Conservation (phyloP, 768 basidiomycete genomes). For the Goffeauzyma gilvescens region DNA sequence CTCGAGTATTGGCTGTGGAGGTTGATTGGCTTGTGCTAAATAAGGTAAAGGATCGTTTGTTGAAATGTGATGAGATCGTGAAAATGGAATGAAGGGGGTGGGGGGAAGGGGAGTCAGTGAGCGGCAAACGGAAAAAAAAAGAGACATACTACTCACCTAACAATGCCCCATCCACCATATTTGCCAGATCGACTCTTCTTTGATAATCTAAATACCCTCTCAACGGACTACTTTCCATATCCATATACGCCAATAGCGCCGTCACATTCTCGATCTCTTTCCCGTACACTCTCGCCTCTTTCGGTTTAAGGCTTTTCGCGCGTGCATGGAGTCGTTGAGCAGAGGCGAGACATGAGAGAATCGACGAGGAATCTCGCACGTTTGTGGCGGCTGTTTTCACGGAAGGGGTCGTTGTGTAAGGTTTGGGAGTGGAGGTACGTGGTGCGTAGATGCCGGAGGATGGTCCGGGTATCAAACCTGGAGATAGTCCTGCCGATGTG, state of each 20-base stretch:
- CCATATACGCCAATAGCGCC: constrained; percentile 62
- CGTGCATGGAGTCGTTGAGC: constrained; percentile 48
- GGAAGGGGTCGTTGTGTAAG: background rate
- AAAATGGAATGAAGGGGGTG: no score
- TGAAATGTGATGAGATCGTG: no score
- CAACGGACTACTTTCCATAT: constrained; percentile 59
- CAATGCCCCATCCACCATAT: constrained; percentile 73
- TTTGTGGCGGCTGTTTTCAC: background rate
- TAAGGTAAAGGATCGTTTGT: background rate
- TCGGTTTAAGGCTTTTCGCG: constrained; percentile 40
- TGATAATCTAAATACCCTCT: constrained; percentile 55
- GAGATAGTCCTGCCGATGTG: background rate
- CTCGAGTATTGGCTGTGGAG: background rate
- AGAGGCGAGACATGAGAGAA: constrained; percentile 25
- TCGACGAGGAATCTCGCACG: constrained; percentile 6
- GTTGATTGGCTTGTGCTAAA: background rate
- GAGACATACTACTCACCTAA: constrained; percentile 41
- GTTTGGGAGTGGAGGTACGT: background rate
- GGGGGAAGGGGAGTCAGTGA: background rate
- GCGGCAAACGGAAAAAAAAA: background rate
- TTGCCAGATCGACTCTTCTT: constrained; percentile 61
- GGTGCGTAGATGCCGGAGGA: background rate
- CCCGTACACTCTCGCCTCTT: constrained; percentile 46
- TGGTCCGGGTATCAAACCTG: no score
- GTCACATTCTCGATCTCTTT: constrained; percentile 57